Evolutionary conservation across 2,329 filamentous ascomycete species (phyloP).

Genomic region (Colletotrichum karsti): DNA sequence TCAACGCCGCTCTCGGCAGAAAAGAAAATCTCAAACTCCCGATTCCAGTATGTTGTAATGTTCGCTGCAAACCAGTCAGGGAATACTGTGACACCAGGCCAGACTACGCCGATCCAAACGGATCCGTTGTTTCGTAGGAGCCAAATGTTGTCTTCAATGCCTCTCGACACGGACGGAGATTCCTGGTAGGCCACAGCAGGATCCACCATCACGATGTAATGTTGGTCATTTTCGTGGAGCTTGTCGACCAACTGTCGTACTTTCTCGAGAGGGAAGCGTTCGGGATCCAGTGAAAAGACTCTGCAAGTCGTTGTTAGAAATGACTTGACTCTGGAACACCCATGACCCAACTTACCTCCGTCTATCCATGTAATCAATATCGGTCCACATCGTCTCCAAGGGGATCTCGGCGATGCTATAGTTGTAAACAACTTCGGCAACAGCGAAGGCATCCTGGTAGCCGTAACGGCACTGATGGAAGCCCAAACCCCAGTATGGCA

Average conservation of each 20-base stretch:
- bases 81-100: conserved; percentile 78
- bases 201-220: conserved; percentile 83
- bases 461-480: conserved; percentile 71
- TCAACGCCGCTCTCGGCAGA: conserved; percentile 70
- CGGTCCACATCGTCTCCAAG: conserved; percentile 74
- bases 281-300: conserved; percentile 71
- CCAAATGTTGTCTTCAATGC: conserved; percentile 55
- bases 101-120: conserved; percentile 72
- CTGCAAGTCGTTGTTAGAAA: conserved; percentile 33
- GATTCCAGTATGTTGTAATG: conserved; percentile 74
- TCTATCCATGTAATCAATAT: conserved; percentile 48
- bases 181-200: conserved; percentile 66
- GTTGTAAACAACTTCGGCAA: conserved; percentile 74
- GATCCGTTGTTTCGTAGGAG: conserved; percentile 63
- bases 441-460: conserved; percentile 69
- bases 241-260: conserved; percentile 73
- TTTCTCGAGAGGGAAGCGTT: conserved; percentile 67
- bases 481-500: conserved; percentile 72
- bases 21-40: conserved; percentile 74
- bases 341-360: conserved; percentile 15
- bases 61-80: conserved; percentile 80
- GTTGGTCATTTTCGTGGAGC: conserved; percentile 72
- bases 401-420: conserved; percentile 73
- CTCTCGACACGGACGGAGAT: conserved; percentile 50
- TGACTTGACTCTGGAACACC: too few relatives aligned